Conservation (phyloP, 805 yeast genomes). For the Yarrowia divulgata region DNA sequence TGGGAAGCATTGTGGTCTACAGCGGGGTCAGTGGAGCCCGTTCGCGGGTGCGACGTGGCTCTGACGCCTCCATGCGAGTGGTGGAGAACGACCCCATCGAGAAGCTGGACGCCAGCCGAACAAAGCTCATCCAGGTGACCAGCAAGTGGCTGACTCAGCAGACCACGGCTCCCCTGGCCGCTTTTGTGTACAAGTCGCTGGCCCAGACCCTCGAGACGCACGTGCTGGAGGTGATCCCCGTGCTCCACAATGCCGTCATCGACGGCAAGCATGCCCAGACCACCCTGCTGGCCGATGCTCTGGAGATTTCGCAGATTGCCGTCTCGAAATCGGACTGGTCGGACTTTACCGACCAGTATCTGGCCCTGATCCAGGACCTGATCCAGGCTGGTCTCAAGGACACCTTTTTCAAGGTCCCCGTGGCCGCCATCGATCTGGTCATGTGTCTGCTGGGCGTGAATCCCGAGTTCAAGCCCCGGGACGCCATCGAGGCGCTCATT, state of each 20-base stretch:
- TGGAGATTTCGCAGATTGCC: constrained; percentile 20
- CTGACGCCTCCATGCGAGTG: constrained; percentile 45
- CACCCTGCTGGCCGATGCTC: constrained; percentile 6
- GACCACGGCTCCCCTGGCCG: constrained; percentile 40
- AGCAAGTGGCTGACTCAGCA: constrained; percentile 39
- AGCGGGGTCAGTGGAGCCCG: constrained; percentile 4
- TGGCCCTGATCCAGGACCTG: constrained; percentile 42
- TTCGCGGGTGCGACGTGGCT: constrained; percentile 44
- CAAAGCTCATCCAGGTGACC: constrained; percentile 39
- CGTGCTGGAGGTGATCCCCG: constrained; percentile 43
- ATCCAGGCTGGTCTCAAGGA: constrained; percentile 51
- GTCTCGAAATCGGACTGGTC: constrained; percentile 17
- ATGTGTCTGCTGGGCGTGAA: constrained; percentile 9
- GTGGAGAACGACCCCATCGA: constrained; percentile 44
- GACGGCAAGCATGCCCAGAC: constrained; percentile 16
- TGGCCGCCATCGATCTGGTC: constrained; percentile 22
- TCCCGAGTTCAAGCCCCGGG: constrained; percentile 9
- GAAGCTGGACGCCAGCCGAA: constrained; percentile 26
- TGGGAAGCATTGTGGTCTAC: constrained; percentile 47
- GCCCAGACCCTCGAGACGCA: constrained; percentile 31
- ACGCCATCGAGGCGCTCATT: constrained; percentile 48
- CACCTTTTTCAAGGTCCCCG: constrained; percentile 50
- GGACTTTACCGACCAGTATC: constrained; percentile 17
- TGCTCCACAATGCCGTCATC: constrained; percentile 20
- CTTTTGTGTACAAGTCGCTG: constrained; percentile 39